These are phyloP conservation scores for Selaginella tamariscina DNA, from an alignment of 75 land plant genomes.

Conservation along the genomic window DNA sequence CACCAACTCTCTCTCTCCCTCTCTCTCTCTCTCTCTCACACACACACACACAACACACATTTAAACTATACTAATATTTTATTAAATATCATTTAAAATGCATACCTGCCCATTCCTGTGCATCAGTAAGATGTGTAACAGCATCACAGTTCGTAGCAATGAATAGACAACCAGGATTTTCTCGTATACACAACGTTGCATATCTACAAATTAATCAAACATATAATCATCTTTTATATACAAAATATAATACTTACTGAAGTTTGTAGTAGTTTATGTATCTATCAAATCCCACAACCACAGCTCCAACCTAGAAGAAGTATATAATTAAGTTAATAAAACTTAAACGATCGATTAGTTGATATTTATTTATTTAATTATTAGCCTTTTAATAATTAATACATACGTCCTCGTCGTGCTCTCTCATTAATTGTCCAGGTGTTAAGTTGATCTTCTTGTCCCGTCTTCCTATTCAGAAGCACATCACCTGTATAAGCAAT, in stretches of 20 bases:
- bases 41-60: no score
- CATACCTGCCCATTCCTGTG: slow-evolving; percentile 94
- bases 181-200: slow-evolving; percentile 89
- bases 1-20: no score
- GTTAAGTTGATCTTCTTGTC: slow-evolving; percentile 48
- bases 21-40: no score
- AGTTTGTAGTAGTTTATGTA: slow-evolving; percentile 90
- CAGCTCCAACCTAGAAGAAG: slow-evolving; percentile 92
- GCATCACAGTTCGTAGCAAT: slow-evolving; percentile 96
- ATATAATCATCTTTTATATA: background rate
- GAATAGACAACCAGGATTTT: slow-evolving; percentile 91
- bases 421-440: slow-evolving; percentile 38
- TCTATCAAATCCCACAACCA: slow-evolving; percentile 84
- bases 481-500: no score
- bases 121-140: slow-evolving; percentile 71
- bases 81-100: background rate
- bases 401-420: slow-evolving; percentile 56
- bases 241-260: background rate
- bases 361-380: no score
- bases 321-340: no score
- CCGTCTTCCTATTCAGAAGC: slow-evolving; percentile 67
- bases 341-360: no score
- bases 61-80: background rate
- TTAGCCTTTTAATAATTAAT: background rate
- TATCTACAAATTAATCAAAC: slow-evolving; percentile 42